Conservation (phyloP, 345 rosid species). For the Cardiospermum halicacabum region DNA sequence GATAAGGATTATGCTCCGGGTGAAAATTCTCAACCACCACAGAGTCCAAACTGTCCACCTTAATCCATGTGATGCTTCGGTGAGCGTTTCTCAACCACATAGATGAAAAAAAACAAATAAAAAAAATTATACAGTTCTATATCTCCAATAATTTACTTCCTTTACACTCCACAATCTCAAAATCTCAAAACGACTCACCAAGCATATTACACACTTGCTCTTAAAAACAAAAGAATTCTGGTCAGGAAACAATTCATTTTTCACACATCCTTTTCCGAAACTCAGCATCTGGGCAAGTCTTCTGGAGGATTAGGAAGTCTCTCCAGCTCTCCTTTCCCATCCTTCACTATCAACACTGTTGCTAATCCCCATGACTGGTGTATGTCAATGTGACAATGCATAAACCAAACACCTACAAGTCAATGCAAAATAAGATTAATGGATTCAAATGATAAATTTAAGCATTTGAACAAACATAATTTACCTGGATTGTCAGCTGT, state of each 20-base stretch:
- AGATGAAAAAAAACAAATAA: too few species aligned
- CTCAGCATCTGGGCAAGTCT: conserved; percentile 67
- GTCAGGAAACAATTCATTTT: not conserved
- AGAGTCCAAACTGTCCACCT: too few species aligned
- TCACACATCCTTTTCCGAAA: conserved; percentile 9
- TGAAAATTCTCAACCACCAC: too few species aligned
- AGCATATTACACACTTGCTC: conserved; percentile 22
- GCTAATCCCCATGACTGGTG: conserved; percentile 86
- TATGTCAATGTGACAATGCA: conserved; percentile 78
- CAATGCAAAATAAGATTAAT: not conserved
- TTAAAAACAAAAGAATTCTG: conserved; percentile 31
- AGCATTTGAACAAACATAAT: not conserved
- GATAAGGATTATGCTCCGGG: too few species aligned
- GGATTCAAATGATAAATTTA: not conserved
- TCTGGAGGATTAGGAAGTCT: conserved; percentile 73
- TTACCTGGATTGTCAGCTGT: conserved; percentile 79
- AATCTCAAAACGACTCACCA: conserved; percentile 8
- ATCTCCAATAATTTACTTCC: conserved; percentile 6
- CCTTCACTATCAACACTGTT: conserved; percentile 62
- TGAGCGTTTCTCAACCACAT: too few species aligned
- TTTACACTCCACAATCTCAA: conserved; percentile 25
- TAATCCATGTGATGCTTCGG: too few species aligned
- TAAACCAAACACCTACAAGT: conserved; percentile 70
- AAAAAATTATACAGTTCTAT: conserved; percentile 22
- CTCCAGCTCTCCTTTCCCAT: conserved; percentile 53